phyloP scores from a whole-genome alignment of 164 flowering plant species.

The Stephania cephalantha region DNA sequence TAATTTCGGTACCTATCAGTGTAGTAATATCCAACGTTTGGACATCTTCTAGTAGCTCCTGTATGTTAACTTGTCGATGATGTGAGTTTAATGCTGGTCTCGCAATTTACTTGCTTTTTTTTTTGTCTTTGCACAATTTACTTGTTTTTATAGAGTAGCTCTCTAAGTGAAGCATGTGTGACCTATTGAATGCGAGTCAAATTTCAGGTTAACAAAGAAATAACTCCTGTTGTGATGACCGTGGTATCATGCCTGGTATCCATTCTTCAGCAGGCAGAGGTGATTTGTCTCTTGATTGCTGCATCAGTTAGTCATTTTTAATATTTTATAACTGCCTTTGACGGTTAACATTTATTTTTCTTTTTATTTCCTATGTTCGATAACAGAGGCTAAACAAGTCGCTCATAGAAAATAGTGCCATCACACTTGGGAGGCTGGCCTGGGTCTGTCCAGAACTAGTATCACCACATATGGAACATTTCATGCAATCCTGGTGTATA shows the following conservation, averaged over 20 bases:
- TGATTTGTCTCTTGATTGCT: slow-evolving; percentile 20
- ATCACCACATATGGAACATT: slow-evolving; percentile 97
- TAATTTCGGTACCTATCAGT: no score
- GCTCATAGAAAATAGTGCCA: slow-evolving; percentile 91
- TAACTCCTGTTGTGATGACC: slow-evolving; percentile 72
- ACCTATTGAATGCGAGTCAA: background rate
- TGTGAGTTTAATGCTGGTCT: background rate
- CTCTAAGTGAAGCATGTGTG: background rate
- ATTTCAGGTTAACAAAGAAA: slow-evolving; percentile 76
- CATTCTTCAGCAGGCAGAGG: slow-evolving; percentile 87
- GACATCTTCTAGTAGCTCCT: background rate
- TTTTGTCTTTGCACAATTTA: background rate
- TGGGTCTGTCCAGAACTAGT: slow-evolving; percentile 95
- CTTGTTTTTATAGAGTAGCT: no score
- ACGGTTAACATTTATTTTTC: background rate
- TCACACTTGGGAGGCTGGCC: slow-evolving; percentile 91
- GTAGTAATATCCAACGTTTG: background rate
- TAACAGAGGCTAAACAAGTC: slow-evolving; percentile 82
- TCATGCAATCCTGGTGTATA: slow-evolving; percentile 90
- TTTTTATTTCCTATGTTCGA: background rate
- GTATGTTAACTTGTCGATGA: background rate
- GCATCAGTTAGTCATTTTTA: background rate
- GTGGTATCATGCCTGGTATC: slow-evolving; percentile 75
- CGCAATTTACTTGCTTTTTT: background rate
- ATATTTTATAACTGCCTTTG: background rate